Conservation (phyloP, 306 rosid genomes). For the Prunus padus region DNA sequence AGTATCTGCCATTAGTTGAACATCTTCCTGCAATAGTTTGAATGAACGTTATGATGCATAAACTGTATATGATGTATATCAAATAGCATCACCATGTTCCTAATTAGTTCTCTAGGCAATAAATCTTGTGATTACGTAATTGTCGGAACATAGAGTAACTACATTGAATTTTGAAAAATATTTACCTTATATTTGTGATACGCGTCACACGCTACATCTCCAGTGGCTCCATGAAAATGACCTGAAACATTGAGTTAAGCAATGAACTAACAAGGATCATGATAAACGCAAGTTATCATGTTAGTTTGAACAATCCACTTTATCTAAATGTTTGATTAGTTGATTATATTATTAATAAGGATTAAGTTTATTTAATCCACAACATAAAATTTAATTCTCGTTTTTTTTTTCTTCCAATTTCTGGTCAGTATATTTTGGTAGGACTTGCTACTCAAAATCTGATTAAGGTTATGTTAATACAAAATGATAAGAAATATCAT, state of each 20-base stretch:
- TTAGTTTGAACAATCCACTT: neutral
- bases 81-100: neutral
- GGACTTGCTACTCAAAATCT: neutral
- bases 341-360: too few species aligned
- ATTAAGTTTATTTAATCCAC: too few species aligned
- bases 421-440: too few species aligned
- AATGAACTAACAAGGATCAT: neutral
- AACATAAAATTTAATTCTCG: too few species aligned
- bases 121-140: too few species aligned
- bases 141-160: too few species aligned
- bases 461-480: too few species aligned
- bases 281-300: neutral
- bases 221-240: conserved; percentile 37
- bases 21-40: conserved; percentile 67
- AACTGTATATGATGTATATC: neutral
- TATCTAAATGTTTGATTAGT: neutral
- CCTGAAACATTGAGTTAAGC: conserved; percentile 27
- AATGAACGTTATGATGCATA: neutral
- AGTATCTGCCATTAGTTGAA: conserved; percentile 61
- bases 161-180: neutral
- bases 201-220: conserved; percentile 59
- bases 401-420: too few species aligned
- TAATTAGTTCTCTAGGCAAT: neutral
- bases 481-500: neutral
- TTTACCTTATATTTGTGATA: conserved; percentile 76